These are phyloP conservation scores for Adansonia digitata DNA, from an alignment of 345 rosid species.

Conservation along the genomic window DNA sequence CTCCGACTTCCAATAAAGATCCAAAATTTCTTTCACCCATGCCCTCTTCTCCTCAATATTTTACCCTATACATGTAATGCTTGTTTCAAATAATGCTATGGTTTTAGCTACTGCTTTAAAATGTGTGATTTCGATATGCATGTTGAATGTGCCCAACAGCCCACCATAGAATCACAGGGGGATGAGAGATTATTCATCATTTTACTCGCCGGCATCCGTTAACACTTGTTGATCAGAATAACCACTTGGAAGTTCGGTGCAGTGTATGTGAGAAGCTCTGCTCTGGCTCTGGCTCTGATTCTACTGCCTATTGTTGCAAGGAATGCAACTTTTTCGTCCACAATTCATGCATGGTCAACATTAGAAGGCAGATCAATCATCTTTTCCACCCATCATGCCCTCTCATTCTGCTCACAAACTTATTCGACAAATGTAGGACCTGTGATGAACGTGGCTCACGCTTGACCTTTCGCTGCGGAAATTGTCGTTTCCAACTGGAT, in stretches of 20 bases:
- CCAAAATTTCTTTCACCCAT: conserved; percentile 2
- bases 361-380: neutral
- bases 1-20: too few relatives aligned
- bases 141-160: neutral
- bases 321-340: neutral
- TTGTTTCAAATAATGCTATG: neutral
- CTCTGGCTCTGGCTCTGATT: neutral
- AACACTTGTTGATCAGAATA: neutral
- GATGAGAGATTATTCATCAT: neutral
- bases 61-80: neutral
- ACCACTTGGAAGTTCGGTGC: conserved; percentile 1
- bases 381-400: conserved; percentile 8
- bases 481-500: neutral
- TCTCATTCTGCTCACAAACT: neutral
- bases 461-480: neutral
- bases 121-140: neutral
- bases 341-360: neutral
- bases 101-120: neutral
- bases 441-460: neutral
- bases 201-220: conserved; percentile 12
- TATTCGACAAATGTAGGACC: neutral
- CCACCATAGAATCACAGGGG: neutral
- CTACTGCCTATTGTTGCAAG: too few relatives aligned
- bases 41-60: neutral
- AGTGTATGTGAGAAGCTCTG: neutral